Evolutionary conservation across 257 asterid species (phyloP), one percentile per base, ranked within the genome.

Genomic region (Solanum ossicruentum): DNA sequence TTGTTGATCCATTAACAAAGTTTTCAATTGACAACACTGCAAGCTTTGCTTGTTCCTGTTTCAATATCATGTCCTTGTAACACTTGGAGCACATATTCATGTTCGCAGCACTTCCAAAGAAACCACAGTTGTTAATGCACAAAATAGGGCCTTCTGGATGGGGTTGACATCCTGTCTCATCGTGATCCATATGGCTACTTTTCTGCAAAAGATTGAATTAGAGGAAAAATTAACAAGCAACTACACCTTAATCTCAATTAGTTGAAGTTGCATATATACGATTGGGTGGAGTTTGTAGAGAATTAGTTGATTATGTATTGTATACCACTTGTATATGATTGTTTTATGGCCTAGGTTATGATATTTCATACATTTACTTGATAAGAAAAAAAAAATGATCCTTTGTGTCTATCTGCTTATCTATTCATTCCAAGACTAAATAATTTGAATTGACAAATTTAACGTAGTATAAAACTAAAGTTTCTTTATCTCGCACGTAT

Each of bases 21-120:
- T 86, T 88, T 82, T 84, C 85, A 16, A 88, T 83, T 1, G 90
- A 88, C 8, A 87, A 86, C 4, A 81, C 88, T 52, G 88, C 90
- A 60, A 88, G 63, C 83, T 88, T 84, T 54, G 84, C 87, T 55
- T 84, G 88, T 79, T 88, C 90, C 49, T 88, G 84, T 75, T 90
- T 90, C 84, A 90, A 61, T n/a, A 89, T 60, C 84, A 88, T 86
- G 86, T 90, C 93, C 80, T 91, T 90, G 70, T 91, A 93, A 83
- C 94, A 91, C 84, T 91, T 91, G 77, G 94, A 91, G 83, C 93
- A 91, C 94, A 91, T 91, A 51, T 91, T 89, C 93, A 90, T 91
- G 73, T 86, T 88, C 8, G 90, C 85, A 3, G 87, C 87, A 80
- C 90, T 88, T 57, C 90, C 90, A 6, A 88, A 88, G 81, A 88